Base-by-base conservation (phyloP, 75 land plant species). In the Chamaecyparis obtusa region DNA sequence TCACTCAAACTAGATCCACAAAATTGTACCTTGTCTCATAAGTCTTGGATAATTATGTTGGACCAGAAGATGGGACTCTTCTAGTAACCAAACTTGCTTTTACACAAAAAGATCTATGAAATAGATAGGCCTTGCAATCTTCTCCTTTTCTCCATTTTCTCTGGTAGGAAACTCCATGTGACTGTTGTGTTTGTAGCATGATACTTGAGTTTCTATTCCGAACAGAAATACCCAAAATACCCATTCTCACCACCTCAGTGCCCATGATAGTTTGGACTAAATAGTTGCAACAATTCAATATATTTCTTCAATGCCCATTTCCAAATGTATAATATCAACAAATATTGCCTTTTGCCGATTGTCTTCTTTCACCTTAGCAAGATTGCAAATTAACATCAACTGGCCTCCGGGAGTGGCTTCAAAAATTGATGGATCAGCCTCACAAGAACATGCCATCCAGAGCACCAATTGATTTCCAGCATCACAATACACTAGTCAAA, bases 1-100 rank as follows among this genome's bases (percentile, higher is more conserved):
- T 93, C 94, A 72, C 87, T 76, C 85, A 97, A 86, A 39, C 88
- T 83, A 84, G 89, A 85, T 96, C 96, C 43, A 71, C 85, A 87
- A 95, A 89, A 35, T 32, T 71, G 75, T 71, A 14, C 14, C 32
- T 71, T 13, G 10, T 71, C 10, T 71, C 75, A 9, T 35, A 32
- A 71, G 75, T 1, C 3, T 71, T 71, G 24, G 75, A 71, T 11
- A 71, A 71, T 32, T 71, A 35, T 71, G 75, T 14, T 30, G 35
- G 9, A 71, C 30, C 35, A n/a, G 75, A 71, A 30, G 75, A 71
- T 30, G 35, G 2, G 11, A 32, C 1, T 9, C 6, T 71, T 71
- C 75, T 35, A n/a, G 35, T 71, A 71, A 32, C 30, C 75, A 71
- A 30, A 9, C 75, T 21, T 71, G 75, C 35, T 71, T 35, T 71